A percentile compares a stretch with the other conserved stretches of the same genome.
These are phyloP conservation scores for Hyaloscypha finlandica DNA, from an alignment of 495 filamentous ascomycete genomes.

Conservation along the genomic window DNA sequence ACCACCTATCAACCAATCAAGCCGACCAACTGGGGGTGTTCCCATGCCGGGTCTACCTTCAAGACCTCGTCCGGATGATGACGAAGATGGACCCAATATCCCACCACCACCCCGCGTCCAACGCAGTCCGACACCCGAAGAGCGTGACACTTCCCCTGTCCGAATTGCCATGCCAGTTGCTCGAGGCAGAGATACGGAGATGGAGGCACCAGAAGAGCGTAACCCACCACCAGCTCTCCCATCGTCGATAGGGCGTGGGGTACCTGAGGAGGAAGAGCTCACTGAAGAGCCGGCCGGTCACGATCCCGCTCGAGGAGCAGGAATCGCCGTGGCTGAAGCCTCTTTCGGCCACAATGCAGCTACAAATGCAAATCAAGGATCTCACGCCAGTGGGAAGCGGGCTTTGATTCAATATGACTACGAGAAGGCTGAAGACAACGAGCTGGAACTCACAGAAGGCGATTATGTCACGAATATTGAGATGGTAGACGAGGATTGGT, in stretches of 20 bases:
- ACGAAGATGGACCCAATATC: conserved; percentile 48
- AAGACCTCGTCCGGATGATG: conserved; percentile 53
- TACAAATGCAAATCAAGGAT: conserved; percentile 24
- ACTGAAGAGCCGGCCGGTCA: conserved; percentile 61
- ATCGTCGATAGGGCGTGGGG: conserved; percentile 55
- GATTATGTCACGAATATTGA: conserved; percentile 94
- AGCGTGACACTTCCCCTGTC: conserved; percentile 69
- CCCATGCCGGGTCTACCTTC: conserved; percentile 74
- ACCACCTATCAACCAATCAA: conserved; percentile 59
- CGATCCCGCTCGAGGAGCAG: conserved; percentile 63
- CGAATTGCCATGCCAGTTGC: conserved; percentile 85
- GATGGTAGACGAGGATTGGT: conserved; percentile 98
- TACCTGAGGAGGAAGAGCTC: conserved; percentile 64
- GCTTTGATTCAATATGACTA: conserved; percentile 93
- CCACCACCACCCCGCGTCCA: conserved; percentile 60
- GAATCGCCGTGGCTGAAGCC: conserved; percentile 39
- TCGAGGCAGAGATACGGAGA: conserved; percentile 55
- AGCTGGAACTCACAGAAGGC: conserved; percentile 87
- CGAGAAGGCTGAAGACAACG: conserved; percentile 95
- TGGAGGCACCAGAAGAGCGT: conserved; percentile 49
- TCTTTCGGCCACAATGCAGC: conserved; percentile 39
- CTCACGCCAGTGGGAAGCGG: conserved; percentile 53
- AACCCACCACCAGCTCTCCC: conserved; percentile 51
- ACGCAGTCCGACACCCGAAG: conserved; percentile 61
- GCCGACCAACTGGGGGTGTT: conserved; percentile 56